phyloP scores from a whole-genome alignment of 306 rosid genomes.

The Carpinus fangiana region DNA sequence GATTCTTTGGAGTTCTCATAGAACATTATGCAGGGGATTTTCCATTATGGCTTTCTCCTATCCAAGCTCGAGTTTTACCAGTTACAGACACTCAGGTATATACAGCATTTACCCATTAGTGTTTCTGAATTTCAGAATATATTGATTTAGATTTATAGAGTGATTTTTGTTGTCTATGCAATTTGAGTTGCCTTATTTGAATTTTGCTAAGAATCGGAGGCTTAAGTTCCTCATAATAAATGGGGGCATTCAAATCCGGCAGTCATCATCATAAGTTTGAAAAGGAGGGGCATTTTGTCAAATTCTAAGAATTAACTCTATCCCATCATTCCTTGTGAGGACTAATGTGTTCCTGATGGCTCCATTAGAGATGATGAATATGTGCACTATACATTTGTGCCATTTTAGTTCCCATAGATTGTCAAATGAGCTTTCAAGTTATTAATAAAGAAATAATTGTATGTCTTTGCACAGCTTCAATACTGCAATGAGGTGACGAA shows the following conservation, averaged over 20 bases:
- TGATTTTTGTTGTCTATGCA: not conserved
- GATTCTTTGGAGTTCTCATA: constrained; percentile 91
- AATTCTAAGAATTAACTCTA: not conserved
- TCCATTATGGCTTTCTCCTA: constrained; percentile 95
- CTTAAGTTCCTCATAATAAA: not conserved
- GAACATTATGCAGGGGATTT: constrained; percentile 98
- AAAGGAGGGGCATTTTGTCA: not conserved
- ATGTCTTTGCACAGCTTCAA: constrained; percentile 53
- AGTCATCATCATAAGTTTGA: not conserved
- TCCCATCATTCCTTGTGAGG: not conserved
- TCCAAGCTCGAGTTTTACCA: constrained; percentile 89
- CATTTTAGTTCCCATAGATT: not conserved
- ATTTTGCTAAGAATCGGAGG: not conserved
- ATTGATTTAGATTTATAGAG: constrained; percentile 1
- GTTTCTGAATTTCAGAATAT: constrained; percentile 9
- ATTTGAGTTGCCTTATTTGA: not conserved
- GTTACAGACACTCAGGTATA: constrained; percentile 89
- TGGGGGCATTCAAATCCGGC: not conserved
- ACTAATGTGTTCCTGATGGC: not conserved
- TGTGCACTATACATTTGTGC: not conserved
- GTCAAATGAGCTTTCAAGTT: not conserved
- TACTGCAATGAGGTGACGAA: constrained; percentile 69
- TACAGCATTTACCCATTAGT: not conserved
- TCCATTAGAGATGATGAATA: not conserved
- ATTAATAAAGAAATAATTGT: constrained; percentile 12